Percentiles rank a stretch among this genome's conserved stretches.
These are phyloP conservation scores for Gastrolobium villosum DNA, from an alignment of 306 rosid genomes.

Conservation along the genomic window DNA sequence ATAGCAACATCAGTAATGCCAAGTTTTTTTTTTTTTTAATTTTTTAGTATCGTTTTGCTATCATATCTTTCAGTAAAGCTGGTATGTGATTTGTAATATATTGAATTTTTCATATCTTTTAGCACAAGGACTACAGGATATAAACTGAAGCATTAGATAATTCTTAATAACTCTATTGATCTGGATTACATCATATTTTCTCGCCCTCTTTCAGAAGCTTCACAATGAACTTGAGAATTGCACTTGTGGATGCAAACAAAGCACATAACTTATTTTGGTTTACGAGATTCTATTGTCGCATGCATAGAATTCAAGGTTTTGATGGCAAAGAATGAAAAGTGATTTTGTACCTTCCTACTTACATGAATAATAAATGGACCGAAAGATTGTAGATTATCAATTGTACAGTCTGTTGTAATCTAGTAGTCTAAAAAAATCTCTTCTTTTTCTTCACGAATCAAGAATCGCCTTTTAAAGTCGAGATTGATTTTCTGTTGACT, in stretches of 20 bases:
- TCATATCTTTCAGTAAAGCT: constrained; percentile 4
- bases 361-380: constrained; percentile 41
- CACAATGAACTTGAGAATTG: constrained; percentile 81
- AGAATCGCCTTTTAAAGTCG: constrained; percentile 25
- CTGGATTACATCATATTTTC: neutral
- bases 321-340: constrained; percentile 22
- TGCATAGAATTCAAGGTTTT: constrained; percentile 50
- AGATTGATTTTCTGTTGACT: neutral
- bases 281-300: constrained; percentile 35
- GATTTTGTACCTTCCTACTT: constrained; percentile 18
- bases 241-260: constrained; percentile 79
- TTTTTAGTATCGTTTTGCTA: neutral
- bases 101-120: neutral
- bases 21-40: too few species aligned
- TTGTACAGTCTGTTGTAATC: constrained; percentile 58
- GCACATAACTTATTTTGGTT: constrained; percentile 42
- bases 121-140: neutral
- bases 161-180: neutral
- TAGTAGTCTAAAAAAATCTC: constrained; percentile 36
- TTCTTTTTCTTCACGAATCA: neutral
- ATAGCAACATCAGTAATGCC: too few species aligned
- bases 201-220: constrained; percentile 66
- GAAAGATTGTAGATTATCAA: constrained; percentile 39
- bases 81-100: neutral
- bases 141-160: constrained; percentile 12